Conservation (phyloP, 1,284 basidiomycete genomes). For the Dichomitus squalens region DNA sequence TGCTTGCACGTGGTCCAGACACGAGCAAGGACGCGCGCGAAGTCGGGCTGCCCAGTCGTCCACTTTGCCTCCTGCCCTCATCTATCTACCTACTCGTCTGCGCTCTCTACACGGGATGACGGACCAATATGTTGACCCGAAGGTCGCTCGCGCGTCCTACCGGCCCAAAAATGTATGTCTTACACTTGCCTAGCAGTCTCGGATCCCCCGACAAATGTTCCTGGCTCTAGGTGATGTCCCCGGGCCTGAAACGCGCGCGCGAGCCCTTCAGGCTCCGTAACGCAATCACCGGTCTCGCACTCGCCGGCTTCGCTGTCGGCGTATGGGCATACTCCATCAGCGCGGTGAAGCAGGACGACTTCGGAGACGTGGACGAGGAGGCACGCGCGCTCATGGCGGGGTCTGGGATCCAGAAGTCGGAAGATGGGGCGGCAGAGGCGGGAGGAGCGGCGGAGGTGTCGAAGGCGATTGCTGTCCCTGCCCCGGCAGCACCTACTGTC, state of each 20-base stretch:
- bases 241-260: slow-evolving; percentile 85
- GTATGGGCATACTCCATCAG: slow-evolving; percentile 94
- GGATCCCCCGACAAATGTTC: background rate
- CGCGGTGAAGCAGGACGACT: slow-evolving; percentile 92
- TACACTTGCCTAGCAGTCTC: background rate
- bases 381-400: slow-evolving; percentile 54
- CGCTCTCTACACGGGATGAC: slow-evolving; percentile 24
- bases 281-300: slow-evolving; percentile 72
- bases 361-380: slow-evolving; percentile 83
- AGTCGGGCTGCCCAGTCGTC: background rate
- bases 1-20: background rate
- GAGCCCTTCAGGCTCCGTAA: slow-evolving; percentile 83
- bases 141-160: slow-evolving; percentile 40
- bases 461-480: background rate
- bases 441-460: slow-evolving; percentile 12
- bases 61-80: background rate
- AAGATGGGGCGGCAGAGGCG: slow-evolving; percentile 25
- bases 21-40: background rate
- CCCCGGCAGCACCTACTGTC: background rate
- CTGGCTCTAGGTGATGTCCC: slow-evolving; percentile 75
- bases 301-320: slow-evolving; percentile 79
- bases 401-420: slow-evolving; percentile 35
- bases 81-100: background rate
- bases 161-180: slow-evolving; percentile 42
- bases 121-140: slow-evolving; percentile 39